These are phyloP conservation scores for Lavandula angustifolia DNA, from an alignment of 257 asterid genomes.

Conservation along the genomic window DNA sequence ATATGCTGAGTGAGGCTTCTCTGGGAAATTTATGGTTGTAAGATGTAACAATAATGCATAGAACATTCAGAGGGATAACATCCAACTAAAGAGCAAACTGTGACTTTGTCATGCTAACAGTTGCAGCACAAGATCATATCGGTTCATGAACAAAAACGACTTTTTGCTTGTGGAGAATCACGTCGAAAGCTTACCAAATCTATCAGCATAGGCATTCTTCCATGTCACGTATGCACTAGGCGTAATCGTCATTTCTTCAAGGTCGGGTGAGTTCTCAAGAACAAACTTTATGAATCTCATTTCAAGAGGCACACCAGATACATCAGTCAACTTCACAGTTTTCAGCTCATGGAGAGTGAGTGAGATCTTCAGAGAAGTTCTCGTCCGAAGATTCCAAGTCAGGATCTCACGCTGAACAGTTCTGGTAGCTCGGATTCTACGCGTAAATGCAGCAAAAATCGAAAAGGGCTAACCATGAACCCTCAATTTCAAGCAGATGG, in stretches of 20 bases:
- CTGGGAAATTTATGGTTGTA: slow-evolving; percentile 27
- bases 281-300: slow-evolving; percentile 68
- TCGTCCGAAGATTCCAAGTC: slow-evolving; percentile 58
- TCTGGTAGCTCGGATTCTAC: no score
- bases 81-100: no score
- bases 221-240: slow-evolving; percentile 50
- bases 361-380: slow-evolving; percentile 34
- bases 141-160: slow-evolving; percentile 53
- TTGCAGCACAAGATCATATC: slow-evolving; percentile 24
- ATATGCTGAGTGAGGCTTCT: slow-evolving; percentile 19
- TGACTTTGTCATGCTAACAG: no score
- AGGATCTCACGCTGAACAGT: slow-evolving; percentile 25
- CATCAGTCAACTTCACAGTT: slow-evolving; percentile 60
- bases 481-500: no score
- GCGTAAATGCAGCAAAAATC: no score
- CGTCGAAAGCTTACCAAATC: slow-evolving; percentile 69
- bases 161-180: slow-evolving; percentile 74
- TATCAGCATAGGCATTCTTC: slow-evolving; percentile 57
- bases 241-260: slow-evolving; percentile 56
- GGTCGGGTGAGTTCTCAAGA: slow-evolving; percentile 68
- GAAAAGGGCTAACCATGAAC: no score
- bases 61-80: no score
- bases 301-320: slow-evolving; percentile 60
- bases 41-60: slow-evolving; percentile 22
- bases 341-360: slow-evolving; percentile 45